These are phyloP conservation scores for Rosa persica DNA, from an alignment of 306 rosid species.

Conservation along the genomic window DNA sequence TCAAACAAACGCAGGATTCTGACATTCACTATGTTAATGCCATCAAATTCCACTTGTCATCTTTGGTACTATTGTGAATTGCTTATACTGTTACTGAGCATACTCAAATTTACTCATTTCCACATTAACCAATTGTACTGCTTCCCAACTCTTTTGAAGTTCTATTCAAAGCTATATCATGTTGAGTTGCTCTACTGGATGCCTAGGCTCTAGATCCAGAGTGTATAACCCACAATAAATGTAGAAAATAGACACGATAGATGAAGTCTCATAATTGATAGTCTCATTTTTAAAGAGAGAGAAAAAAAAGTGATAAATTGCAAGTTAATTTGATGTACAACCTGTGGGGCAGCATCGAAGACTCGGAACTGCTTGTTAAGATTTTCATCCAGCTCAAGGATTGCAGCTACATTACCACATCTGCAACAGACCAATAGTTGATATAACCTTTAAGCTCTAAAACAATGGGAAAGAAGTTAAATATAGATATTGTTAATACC, in stretches of 20 bases:
- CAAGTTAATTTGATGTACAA: slow-evolving; percentile 32
- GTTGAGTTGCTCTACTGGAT: not conserved
- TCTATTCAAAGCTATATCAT: not conserved
- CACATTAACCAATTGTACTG: not conserved
- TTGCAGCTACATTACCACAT: slow-evolving; percentile 99
- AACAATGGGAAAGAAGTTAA: slow-evolving; percentile 1
- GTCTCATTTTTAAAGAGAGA: not conserved
- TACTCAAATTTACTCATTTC: not conserved
- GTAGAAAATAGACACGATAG: slow-evolving; percentile 6
- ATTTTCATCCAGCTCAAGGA: slow-evolving; percentile 87
- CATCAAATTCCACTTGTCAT: not conserved
- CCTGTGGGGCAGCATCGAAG: slow-evolving; percentile 98
- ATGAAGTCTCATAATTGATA: slow-evolving; percentile 8
- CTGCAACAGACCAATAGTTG: slow-evolving; percentile 42
- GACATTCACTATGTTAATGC: not conserved
- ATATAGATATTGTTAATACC: slow-evolving; percentile 45
- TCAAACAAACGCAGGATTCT: not conserved
- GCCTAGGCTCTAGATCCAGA: not conserved
- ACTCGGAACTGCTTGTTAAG: slow-evolving; percentile 87
- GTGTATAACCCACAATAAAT: not conserved
- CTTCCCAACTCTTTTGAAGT: not conserved
- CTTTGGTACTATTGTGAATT: not conserved
- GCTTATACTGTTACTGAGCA: not conserved
- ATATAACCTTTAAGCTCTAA: slow-evolving; percentile 24
- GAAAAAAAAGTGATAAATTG: slow-evolving; percentile 14